Base-by-base conservation (phyloP, 2,329 filamentous ascomycete genomes). In the Scopulariopsis brevicaulis region DNA sequence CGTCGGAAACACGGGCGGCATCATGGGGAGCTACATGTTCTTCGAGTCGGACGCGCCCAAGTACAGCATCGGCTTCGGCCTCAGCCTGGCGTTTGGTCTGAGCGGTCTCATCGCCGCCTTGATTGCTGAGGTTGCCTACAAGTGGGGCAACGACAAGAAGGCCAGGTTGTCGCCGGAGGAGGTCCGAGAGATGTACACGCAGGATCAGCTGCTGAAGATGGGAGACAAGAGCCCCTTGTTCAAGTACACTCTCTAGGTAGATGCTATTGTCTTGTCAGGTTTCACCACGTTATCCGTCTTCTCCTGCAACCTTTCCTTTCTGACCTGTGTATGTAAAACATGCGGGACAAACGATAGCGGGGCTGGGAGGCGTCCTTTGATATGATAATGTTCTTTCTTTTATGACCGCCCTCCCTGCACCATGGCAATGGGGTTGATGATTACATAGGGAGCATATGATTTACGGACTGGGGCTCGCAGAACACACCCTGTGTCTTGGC, bases 1-100 rank as follows among this genome's bases (percentile, higher is more conserved):
- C 4, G 89, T 85, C 84, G 87, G 87, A 7, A 90, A 91, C 63
- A 71, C 90, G 15, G 89, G 89, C 64, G 87, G 87, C 15, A 79
- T 89, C 11, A 83, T 90, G 37, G 76, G 72, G 14, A 77, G 74
- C 52, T 90, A 90, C 65, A 85, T 90, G 60, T 90, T 87, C 57
- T 59, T 69, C 53, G 70, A 70, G 12, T 59, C 58, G 14, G 69
- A 72, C 54, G 61, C 54, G 54, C 70, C 70, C 0, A 62, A 61
- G n/a, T 73, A 72, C 54, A 62, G 63, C 18, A 70, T 69, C 0
- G 70, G 70, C 0, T 73, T 68, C 34, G 70, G 70, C 0, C 62
- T 70, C 1, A 65, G 64, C 1, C 55, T 71, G 50, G 69, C 68
- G 1, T 68, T 73, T 58, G 68, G 63, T 6, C 61, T 58, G 0